These are phyloP conservation scores for Viola pubescens DNA, from an alignment of 441 rosid genomes.

Conservation along the genomic window DNA sequence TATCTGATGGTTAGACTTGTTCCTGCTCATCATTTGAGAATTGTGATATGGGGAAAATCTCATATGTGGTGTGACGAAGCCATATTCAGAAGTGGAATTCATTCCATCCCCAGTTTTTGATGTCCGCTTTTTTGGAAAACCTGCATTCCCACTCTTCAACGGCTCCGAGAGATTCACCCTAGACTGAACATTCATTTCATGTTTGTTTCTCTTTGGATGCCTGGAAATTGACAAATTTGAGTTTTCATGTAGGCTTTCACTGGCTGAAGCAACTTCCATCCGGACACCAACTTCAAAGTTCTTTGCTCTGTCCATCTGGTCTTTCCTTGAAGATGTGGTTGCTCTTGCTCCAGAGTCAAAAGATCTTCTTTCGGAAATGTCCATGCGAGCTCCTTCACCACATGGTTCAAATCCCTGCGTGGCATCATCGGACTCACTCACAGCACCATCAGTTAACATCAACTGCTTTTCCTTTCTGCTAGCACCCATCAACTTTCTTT, in stretches of 20 bases:
- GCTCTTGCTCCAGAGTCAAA: conserved; percentile 9
- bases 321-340: conserved; percentile 15
- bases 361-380: conserved; percentile 15
- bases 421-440: conserved; percentile 7
- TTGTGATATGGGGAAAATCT: conserved; percentile 27
- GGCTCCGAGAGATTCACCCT: conserved; percentile 22
- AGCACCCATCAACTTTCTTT: conserved; percentile 47
- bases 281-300: conserved; percentile 15
- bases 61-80: conserved; percentile 30
- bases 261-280: conserved; percentile 22
- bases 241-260: conserved; percentile 24
- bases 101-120: conserved; percentile 31
- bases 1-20: conserved; percentile 26
- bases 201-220: conserved; percentile 27
- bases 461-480: conserved; percentile 28
- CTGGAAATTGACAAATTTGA: conserved; percentile 23
- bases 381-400: conserved; percentile 16
- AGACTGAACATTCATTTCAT: conserved; percentile 17
- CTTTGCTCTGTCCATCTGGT: conserved; percentile 13
- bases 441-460: conserved; percentile 12
- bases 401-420: conserved; percentile 15
- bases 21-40: conserved; percentile 27
- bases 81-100: conserved; percentile 33
- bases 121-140: conserved; percentile 25
- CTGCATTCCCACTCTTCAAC: conserved; percentile 26